Percentiles rank a stretch among this genome's conserved stretches.
These are phyloP conservation scores for Xylariaceae sp. DNA, from an alignment of 2,329 filamentous ascomycete genomes.

Conservation along the genomic window DNA sequence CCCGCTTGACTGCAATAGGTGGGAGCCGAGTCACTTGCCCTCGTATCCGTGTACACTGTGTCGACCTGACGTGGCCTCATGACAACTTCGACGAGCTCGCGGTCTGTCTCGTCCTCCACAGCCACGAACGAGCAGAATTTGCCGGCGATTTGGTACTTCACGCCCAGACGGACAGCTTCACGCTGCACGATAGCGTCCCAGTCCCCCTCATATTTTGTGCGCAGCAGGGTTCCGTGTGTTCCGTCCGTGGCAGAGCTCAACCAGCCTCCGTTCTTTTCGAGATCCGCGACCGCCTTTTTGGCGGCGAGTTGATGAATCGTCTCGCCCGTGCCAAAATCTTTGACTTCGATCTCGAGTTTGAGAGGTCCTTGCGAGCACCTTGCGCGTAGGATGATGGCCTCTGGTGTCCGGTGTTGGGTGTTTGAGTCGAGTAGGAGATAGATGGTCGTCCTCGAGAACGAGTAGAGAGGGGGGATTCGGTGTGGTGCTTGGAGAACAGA, in stretches of 20 bases:
- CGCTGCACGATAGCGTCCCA: slow-evolving; percentile 5
- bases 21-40: no score
- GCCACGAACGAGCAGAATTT: slow-evolving; percentile 11
- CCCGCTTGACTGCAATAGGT: no score
- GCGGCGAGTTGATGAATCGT: slow-evolving; percentile 18
- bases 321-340: slow-evolving; percentile 15
- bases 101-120: neutral
- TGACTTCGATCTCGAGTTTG: slow-evolving; percentile 14
- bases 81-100: no score
- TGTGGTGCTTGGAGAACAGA: slow-evolving; percentile 11
- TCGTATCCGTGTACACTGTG: no score
- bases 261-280: slow-evolving; percentile 17
- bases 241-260: slow-evolving; percentile 5
- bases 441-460: slow-evolving; percentile 13
- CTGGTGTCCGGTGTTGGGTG: slow-evolving; percentile 7
- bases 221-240: neutral
- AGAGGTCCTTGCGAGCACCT: slow-evolving; percentile 11
- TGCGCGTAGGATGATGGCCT: slow-evolving; percentile 14
- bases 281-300: slow-evolving; percentile 12
- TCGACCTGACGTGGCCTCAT: no score
- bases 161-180: slow-evolving; percentile 7
- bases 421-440: slow-evolving; percentile 15
- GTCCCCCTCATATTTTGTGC: neutral
- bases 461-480: slow-evolving; percentile 10
- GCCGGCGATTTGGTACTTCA: slow-evolving; percentile 4